Evolutionary conservation across 2,329 filamentous ascomycete genomes (phyloP), one percentile per base, ranked within the genome.

Genomic region (Apiospora pterosperma): DNA sequence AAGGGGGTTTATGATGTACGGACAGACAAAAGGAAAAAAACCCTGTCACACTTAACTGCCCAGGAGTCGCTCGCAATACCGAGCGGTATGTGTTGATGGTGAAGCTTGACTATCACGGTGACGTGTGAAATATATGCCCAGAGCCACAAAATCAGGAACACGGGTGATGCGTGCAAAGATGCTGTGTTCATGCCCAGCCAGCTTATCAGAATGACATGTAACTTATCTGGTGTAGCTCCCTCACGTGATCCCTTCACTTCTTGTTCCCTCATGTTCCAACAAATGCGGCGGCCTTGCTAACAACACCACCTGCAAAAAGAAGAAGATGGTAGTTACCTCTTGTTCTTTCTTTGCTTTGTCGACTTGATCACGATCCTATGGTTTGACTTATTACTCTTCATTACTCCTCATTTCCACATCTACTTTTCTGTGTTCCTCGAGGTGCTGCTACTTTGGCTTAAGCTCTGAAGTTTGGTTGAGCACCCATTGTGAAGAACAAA

Each of bases 21-120:
- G 48, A 55, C 31, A 55, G 48, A 55, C 48, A 55, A 55, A 55
- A n/a, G n/a, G n/a, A n/a, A 55, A 44, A 55, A 55, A 55, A 55
- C 25, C 21, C 48, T 34, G 25, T 34, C 48, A 55, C n/a, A 42
- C n/a, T 21, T 34, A 8, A 55, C 48, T 55, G 48, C 34, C 48
- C 48, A 55, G 48, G 34, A 25, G 19, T 55, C 19, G 16, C 48
- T 55, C 19, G 16, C 48, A 34, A 55, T 21, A 55, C 28, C 19
- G 48, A 55, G 28, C 8, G 25, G 28, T n/a, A 48, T 48, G 48
- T 55, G 48, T 28, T 28, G n/a, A 55, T 55, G 28, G 48, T 34
- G 48, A 55, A 55, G 28, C 48, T 11, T 19, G 25, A 23, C 4
- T 34, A n/a, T 34, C n/a, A 1, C 16, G 11, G 48, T 21, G 48